phyloP scores from a whole-genome alignment of 495 filamentous ascomycete species.

The Penicillium atrosanguineum region DNA sequence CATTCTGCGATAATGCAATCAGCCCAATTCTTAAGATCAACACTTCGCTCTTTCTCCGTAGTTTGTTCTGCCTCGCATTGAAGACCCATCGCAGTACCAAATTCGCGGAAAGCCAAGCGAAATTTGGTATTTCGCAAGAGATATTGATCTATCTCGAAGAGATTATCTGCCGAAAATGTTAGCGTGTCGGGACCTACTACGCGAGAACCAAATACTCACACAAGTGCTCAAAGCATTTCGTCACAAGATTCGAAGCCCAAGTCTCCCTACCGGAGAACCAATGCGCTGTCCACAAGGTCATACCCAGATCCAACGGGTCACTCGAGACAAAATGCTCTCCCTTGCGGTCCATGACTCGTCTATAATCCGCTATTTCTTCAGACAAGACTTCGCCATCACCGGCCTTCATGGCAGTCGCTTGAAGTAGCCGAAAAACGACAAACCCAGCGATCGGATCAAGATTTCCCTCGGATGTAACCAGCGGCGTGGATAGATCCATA shows the following conservation, averaged over 20 bases:
- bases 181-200: not conserved
- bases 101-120: constrained; percentile 63
- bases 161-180: constrained; percentile 26
- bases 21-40: constrained; percentile 38
- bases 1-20: constrained; percentile 51
- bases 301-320: constrained; percentile 61
- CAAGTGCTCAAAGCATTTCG: constrained; percentile 45
- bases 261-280: constrained; percentile 51
- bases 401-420: constrained; percentile 36
- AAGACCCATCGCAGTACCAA: constrained; percentile 58
- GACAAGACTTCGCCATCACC: constrained; percentile 33
- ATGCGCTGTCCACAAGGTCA: constrained; percentile 64
- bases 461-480: constrained; percentile 58
- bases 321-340: constrained; percentile 48
- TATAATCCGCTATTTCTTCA: constrained; percentile 58
- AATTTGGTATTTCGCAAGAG: constrained; percentile 38
- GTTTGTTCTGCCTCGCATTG: constrained; percentile 44
- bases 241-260: constrained; percentile 50
- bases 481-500: constrained; percentile 45
- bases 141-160: constrained; percentile 41
- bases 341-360: constrained; percentile 50
- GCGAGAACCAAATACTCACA: constrained; percentile 22
- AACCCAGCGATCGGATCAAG: constrained; percentile 62
- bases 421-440: constrained; percentile 55
- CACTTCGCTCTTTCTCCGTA: constrained; percentile 39